Evolutionary conservation across 352 stramenopile species (phyloP).

Genomic region (Pythium aquatile): DNA sequence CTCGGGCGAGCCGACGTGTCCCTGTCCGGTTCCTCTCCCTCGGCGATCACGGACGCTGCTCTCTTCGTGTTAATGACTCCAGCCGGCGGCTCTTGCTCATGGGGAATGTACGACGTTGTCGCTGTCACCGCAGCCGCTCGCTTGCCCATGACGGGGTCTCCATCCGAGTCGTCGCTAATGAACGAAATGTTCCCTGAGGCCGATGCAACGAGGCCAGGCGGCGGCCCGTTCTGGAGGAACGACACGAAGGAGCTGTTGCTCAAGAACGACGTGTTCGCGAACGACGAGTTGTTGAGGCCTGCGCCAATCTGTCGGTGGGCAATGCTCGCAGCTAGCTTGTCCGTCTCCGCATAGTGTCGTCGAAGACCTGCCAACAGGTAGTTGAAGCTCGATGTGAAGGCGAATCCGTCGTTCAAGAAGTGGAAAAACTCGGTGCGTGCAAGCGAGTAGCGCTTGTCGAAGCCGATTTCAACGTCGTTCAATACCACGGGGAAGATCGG

Average conservation of each 20-base stretch:
- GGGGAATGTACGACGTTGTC: conserved; percentile 13
- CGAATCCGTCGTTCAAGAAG: conserved; percentile 72
- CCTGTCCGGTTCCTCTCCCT: conserved; percentile 17
- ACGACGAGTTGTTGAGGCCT: conserved; percentile 16
- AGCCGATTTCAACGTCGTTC: conserved; percentile 67
- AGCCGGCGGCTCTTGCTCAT: conserved; percentile 7
- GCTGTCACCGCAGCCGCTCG: conserved; percentile 2
- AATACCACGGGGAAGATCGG: conserved; percentile 81
- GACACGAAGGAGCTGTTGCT: conserved; percentile 31
- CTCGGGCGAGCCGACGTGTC: conserved; percentile 6
- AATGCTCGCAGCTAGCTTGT: conserved; percentile 3
- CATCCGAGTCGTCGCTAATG: conserved; percentile 20
- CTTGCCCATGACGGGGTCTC: conserved; percentile 25
- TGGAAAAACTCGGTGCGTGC: conserved; percentile 78
- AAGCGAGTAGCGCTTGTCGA: conserved; percentile 83
- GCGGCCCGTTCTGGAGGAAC: conserved; percentile 20
- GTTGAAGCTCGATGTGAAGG: conserved; percentile 65
- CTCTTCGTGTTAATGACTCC: conserved; percentile 5
- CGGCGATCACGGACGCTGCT: conserved; percentile 23
- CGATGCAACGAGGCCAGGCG: not conserved
- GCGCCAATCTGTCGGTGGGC: not conserved
- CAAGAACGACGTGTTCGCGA: conserved; percentile 26
- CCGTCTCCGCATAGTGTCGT: conserved; percentile 31
- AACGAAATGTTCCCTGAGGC: conserved; percentile 17
- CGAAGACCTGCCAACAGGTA: conserved; percentile 42